These are phyloP conservation scores for Botryosphaeria agaves DNA, from an alignment of 2,329 filamentous ascomycete genomes.

Conservation along the genomic window DNA sequence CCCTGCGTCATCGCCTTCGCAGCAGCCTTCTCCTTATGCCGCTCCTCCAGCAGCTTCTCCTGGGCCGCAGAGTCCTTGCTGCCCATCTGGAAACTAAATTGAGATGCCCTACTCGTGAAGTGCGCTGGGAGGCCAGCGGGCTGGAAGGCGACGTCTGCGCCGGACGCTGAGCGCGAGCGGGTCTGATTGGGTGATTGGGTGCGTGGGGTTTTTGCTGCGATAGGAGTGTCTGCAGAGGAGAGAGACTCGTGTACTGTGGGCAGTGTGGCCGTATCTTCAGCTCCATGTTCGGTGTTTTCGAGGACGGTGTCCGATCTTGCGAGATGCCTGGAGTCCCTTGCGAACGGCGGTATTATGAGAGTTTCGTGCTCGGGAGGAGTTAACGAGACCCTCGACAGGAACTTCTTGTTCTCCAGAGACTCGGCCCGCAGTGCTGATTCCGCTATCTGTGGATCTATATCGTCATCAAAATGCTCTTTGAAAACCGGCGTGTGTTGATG, in stretches of 20 bases:
- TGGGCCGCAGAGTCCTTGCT: conserved; percentile 46
- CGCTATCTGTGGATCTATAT: conserved; percentile 20
- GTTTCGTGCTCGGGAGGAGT: conserved; percentile 13
- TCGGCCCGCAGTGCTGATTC: conserved; percentile 28
- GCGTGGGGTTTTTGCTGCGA: too few species aligned
- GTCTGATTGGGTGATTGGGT: too few species aligned
- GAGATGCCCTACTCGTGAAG: conserved; percentile 49
- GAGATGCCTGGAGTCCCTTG: conserved; percentile 10
- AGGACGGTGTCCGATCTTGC: too few species aligned
- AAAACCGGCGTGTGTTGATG: conserved; percentile 39
- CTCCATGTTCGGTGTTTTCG: too few species aligned
- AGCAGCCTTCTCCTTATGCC: conserved; percentile 48
- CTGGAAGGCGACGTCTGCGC: conserved; percentile 17
- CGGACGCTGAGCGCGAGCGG: conserved; percentile 18
- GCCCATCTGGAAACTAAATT: conserved; percentile 70
- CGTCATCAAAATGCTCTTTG: conserved; percentile 42
- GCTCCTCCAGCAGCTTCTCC: conserved; percentile 54
- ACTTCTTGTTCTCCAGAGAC: conserved; percentile 28
- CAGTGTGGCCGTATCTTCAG: too few species aligned
- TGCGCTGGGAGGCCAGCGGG: conserved; percentile 23
- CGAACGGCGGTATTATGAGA: conserved; percentile 14
- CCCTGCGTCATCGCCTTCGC: conserved; percentile 35
- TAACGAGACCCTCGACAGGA: conserved; percentile 25
- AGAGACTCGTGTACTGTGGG: conserved; percentile 1
- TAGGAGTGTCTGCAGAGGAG: background rate